phyloP scores from a whole-genome alignment of 768 basidiomycete species.

The Boletus rufocinnamomeus region DNA sequence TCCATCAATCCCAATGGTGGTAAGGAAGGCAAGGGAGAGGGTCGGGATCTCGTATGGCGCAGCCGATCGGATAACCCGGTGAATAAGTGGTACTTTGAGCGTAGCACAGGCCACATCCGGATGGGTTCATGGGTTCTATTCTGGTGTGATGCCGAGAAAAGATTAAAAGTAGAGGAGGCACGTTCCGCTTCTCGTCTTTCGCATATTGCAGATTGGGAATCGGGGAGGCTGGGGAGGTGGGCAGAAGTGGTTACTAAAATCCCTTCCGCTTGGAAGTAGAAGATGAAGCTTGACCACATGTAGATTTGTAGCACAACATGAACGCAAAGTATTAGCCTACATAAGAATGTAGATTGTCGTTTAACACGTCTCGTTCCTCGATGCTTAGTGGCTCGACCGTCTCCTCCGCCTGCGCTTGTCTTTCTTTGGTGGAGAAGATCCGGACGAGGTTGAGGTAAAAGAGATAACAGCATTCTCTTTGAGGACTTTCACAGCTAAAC shows the following conservation, averaged over 20 bases:
- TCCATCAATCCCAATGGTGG: slow-evolving; percentile 96
- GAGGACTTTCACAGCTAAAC: slow-evolving; percentile 20
- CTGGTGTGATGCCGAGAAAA: slow-evolving; percentile 97
- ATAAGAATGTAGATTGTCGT: slow-evolving; percentile 1
- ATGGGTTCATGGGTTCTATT: slow-evolving; percentile 91
- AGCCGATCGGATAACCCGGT: slow-evolving; percentile 91
- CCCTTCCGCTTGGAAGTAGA: slow-evolving; percentile 75
- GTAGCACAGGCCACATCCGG: slow-evolving; percentile 86
- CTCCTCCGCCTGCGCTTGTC: slow-evolving; percentile 31
- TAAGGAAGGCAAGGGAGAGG: slow-evolving; percentile 83
- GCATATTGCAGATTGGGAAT: slow-evolving; percentile 76
- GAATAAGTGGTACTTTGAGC: slow-evolving; percentile 99
- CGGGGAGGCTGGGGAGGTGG: slow-evolving; percentile 71
- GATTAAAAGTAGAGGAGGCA: slow-evolving; percentile 68
- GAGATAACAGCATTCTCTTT: slow-evolving; percentile 42
- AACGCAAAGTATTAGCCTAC: background rate
- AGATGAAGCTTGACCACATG: background rate
- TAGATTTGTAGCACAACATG: slow-evolving; percentile 20
- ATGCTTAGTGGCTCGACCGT: slow-evolving; percentile 30
- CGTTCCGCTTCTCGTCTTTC: slow-evolving; percentile 65
- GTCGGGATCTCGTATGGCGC: slow-evolving; percentile 96
- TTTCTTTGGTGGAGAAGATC: slow-evolving; percentile 32
- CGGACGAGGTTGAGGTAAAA: slow-evolving; percentile 29
- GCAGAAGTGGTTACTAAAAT: slow-evolving; percentile 64
- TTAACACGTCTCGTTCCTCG: background rate